Conservation (phyloP, 768 basidiomycete species). For the Roridomyces roridus region DNA sequence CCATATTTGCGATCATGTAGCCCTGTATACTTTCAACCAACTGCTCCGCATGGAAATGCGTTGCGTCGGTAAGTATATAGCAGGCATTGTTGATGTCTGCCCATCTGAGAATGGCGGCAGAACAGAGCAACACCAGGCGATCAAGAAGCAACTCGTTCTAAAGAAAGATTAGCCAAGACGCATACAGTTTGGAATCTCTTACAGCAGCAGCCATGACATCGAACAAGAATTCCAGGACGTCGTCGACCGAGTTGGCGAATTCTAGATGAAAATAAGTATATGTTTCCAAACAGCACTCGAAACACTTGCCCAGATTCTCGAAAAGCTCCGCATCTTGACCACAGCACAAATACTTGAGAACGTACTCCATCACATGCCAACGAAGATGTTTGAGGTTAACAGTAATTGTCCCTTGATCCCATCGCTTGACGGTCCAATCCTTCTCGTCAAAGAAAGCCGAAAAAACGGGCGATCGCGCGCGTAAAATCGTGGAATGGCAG, state of each 20-base stretch:
- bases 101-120: slow-evolving; percentile 69
- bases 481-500: slow-evolving; percentile 78
- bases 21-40: slow-evolving; percentile 75
- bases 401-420: slow-evolving; percentile 60
- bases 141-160: slow-evolving; percentile 92
- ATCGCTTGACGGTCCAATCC: slow-evolving; percentile 78
- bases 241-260: slow-evolving; percentile 68
- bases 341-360: slow-evolving; percentile 79
- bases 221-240: slow-evolving; percentile 86
- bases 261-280: slow-evolving; percentile 45
- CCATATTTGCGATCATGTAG: slow-evolving; percentile 85
- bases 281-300: not conserved
- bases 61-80: slow-evolving; percentile 82
- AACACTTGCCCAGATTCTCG: slow-evolving; percentile 63
- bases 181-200: slow-evolving; percentile 30
- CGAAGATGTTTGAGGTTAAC: slow-evolving; percentile 75
- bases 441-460: slow-evolving; percentile 80
- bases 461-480: slow-evolving; percentile 86
- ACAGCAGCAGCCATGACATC: slow-evolving; percentile 87
- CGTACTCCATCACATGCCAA: slow-evolving; percentile 78
- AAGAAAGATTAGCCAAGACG: slow-evolving; percentile 5
- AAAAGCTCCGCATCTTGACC: slow-evolving; percentile 75
- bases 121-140: slow-evolving; percentile 83
- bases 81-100: slow-evolving; percentile 79
- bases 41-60: slow-evolving; percentile 72